Base-by-base conservation (phyloP, 2,329 filamentous ascomycete species). In the Zalaria sp. region DNA sequence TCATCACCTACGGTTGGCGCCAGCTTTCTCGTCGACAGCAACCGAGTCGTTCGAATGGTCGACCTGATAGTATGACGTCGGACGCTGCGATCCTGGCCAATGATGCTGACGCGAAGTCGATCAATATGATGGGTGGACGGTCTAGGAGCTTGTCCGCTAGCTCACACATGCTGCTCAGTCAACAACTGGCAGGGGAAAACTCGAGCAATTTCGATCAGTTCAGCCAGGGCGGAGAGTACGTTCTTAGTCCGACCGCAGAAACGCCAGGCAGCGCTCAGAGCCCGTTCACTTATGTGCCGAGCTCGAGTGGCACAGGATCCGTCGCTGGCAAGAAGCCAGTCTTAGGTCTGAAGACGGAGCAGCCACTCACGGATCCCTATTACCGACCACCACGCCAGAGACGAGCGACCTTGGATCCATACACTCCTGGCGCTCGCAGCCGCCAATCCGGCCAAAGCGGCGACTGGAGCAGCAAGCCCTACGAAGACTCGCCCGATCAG, bases 371-470 rank as follows among this genome's bases (percentile, higher is more conserved):
- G 2, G 86, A 93, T 57, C 85, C 85, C 0, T 96, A 91, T 56
- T 96, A 94, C 57, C 80, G 89, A 38, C 85, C 86, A 11, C 89
- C 88, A 10, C 72, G 88, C 49, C 71, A 77, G 42, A 74, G 81
- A 35, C 74, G 77, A 38, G 74, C 79, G 26, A 83, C 76, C 1
- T 61, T 75, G n/a, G 76, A 75, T 35, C 44, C 58, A 2, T 51
- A 58, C 5, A 58, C 60, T 1, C 61, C 66, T 7, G 59, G 61
- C 28, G 55, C 60, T 38, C 65, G 59, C 47, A 65, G 64, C 49
- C 57, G 68, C 55, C 25, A 37, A 9, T 47, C 46, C 7, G n/a
- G 18, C 18, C 53, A 60, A 41, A 70, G 63, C 47, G 63, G 63
- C 11, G 69, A 72, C 34, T 63, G 65, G 56, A 58, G 57, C 8